Conservation (phyloP, 495 filamentous ascomycete genomes). For the Haplographium delicatum region DNA sequence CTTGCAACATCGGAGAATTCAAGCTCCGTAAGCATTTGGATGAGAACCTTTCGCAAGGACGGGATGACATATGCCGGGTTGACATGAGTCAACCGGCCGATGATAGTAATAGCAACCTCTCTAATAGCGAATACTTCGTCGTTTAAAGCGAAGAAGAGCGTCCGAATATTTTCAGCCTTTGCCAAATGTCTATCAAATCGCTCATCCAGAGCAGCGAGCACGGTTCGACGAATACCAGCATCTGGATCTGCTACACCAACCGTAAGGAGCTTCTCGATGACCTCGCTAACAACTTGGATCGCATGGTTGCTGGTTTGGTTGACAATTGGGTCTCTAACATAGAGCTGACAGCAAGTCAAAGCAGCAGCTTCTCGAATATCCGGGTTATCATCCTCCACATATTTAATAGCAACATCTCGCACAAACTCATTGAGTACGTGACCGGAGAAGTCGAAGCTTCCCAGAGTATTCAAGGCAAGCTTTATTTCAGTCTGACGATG, state of each 20-base stretch:
- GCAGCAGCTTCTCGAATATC: slow-evolving; percentile 93
- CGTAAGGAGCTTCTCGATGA: slow-evolving; percentile 92
- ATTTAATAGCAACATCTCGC: slow-evolving; percentile 95
- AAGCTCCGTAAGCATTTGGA: slow-evolving; percentile 92
- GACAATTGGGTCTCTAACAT: slow-evolving; percentile 92
- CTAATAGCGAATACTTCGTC: slow-evolving; percentile 88
- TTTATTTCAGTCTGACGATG: slow-evolving; percentile 86
- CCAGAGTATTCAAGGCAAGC: slow-evolving; percentile 84
- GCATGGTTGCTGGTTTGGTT: slow-evolving; percentile 96
- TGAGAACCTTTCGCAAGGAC: slow-evolving; percentile 84
- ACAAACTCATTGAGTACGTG: slow-evolving; percentile 97
- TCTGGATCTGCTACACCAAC: slow-evolving; percentile 91
- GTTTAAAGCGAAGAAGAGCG: slow-evolving; percentile 92
- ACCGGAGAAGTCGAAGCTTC: slow-evolving; percentile 92
- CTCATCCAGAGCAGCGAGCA: slow-evolving; percentile 80
- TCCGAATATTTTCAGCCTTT: slow-evolving; percentile 93
- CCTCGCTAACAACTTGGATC: slow-evolving; percentile 92
- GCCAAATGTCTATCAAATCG: slow-evolving; percentile 93
- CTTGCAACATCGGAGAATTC: slow-evolving; percentile 91
- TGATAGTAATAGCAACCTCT: slow-evolving; percentile 92
- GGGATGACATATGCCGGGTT: slow-evolving; percentile 98
- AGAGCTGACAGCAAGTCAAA: slow-evolving; percentile 94
- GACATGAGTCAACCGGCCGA: slow-evolving; percentile 81
- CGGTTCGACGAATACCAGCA: slow-evolving; percentile 79
- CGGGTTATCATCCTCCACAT: slow-evolving; percentile 90